phyloP scores from a whole-genome alignment of 352 stramenopile species.

The Plasmopara muralis region DNA sequence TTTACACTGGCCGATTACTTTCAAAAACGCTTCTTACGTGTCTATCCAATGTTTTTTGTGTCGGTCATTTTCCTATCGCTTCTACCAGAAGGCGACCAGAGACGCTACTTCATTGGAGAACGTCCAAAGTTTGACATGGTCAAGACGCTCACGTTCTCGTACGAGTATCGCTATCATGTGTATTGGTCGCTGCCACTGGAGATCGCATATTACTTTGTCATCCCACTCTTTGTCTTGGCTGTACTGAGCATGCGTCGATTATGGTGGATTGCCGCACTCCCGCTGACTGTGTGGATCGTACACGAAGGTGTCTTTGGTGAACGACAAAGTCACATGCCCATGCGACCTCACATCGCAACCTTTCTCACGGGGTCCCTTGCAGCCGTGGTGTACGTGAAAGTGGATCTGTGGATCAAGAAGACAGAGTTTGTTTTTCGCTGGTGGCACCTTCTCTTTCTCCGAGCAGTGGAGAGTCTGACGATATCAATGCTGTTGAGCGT shows the following conservation, averaged over 20 bases:
- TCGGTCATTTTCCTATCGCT: constrained; percentile 25
- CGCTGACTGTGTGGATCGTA: constrained; percentile 18
- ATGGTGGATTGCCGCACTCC: constrained; percentile 20
- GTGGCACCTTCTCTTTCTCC: constrained; percentile 17
- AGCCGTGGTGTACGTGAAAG: constrained; percentile 23
- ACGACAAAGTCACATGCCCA: constrained; percentile 20
- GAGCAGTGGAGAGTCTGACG: constrained; percentile 13
- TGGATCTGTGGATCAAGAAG: constrained; percentile 16
- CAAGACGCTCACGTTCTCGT: constrained; percentile 35
- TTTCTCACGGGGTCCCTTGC: constrained; percentile 35
- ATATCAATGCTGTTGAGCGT: constrained; percentile 27
- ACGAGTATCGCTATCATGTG: constrained; percentile 30
- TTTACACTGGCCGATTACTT: constrained; percentile 35
- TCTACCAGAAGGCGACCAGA: constrained; percentile 20
- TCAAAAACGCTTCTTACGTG: constrained; percentile 40
- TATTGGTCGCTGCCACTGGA: constrained; percentile 19
- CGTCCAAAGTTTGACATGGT: constrained; percentile 21
- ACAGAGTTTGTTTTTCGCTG: constrained; percentile 13
- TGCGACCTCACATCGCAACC: constrained; percentile 26
- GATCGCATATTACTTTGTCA: constrained; percentile 30
- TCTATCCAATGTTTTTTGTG: constrained; percentile 48
- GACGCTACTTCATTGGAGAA: constrained; percentile 21
- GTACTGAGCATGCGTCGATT: constrained; percentile 12
- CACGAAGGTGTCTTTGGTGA: constrained; percentile 15
- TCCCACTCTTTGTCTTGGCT: constrained; percentile 27